Evolutionary conservation across 2,329 filamentous ascomycete genomes (phyloP).

Genomic region (Stagonosporopsis cucurbitacearum): DNA sequence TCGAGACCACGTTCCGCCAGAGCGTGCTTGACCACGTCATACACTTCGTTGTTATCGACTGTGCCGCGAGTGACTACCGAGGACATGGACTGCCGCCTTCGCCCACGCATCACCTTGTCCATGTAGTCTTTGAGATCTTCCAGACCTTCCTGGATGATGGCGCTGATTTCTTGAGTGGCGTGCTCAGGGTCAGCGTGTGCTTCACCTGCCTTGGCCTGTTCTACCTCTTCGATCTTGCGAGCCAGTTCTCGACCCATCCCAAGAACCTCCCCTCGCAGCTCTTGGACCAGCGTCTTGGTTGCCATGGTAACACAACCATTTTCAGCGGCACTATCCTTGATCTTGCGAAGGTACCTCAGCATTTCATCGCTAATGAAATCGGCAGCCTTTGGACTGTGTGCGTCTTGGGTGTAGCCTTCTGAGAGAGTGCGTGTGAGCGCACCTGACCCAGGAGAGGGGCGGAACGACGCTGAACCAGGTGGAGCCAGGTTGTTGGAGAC

Average conservation of each 20-base stretch:
- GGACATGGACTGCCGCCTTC: slow-evolving; percentile 69
- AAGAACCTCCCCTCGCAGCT: slow-evolving; percentile 88
- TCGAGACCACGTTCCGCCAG: slow-evolving; percentile 61
- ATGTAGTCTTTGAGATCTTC: slow-evolving; percentile 84
- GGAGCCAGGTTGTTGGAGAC: slow-evolving; percentile 57
- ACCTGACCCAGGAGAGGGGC: slow-evolving; percentile 40
- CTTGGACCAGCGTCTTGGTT: slow-evolving; percentile 87
- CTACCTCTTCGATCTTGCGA: slow-evolving; percentile 78
- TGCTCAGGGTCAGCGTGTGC: slow-evolving; percentile 44
- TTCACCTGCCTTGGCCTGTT: slow-evolving; percentile 55
- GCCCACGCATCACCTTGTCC: slow-evolving; percentile 77
- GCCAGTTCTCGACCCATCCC: slow-evolving; percentile 94
- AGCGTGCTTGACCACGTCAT: slow-evolving; percentile 81
- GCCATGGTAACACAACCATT: slow-evolving; percentile 88
- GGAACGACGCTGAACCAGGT: slow-evolving; percentile 35
- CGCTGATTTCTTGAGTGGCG: slow-evolving; percentile 72
- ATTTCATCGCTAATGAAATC: slow-evolving; percentile 76
- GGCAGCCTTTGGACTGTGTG: slow-evolving; percentile 57
- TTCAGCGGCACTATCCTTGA: slow-evolving; percentile 90
- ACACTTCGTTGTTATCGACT: slow-evolving; percentile 83
- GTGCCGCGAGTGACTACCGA: slow-evolving; percentile 67
- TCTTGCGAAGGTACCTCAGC: slow-evolving; percentile 78
- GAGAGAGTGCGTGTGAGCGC: slow-evolving; percentile 43
- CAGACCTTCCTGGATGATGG: slow-evolving; percentile 80
- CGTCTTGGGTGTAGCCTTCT: slow-evolving; percentile 36